phyloP scores from a whole-genome alignment of 2,329 filamentous ascomycete species.

The Colletotrichum kahawae region DNA sequence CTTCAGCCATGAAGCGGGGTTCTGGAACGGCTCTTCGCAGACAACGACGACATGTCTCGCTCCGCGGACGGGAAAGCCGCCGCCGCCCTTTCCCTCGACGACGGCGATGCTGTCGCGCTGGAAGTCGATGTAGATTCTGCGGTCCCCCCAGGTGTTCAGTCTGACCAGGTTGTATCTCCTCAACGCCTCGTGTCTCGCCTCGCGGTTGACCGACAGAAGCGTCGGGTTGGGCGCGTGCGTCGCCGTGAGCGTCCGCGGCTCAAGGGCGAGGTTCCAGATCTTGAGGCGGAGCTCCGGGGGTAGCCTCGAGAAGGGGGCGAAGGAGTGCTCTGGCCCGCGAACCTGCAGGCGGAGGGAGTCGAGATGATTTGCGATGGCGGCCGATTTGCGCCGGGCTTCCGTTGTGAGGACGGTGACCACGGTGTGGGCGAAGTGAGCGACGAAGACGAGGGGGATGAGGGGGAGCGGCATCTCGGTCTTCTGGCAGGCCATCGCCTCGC shows the following conservation, averaged over 20 bases:
- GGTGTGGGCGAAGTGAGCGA: slow-evolving; percentile 18
- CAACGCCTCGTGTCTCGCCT: slow-evolving; percentile 10
- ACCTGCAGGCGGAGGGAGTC: slow-evolving; percentile 12
- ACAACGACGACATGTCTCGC: slow-evolving; percentile 11
- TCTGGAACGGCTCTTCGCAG: slow-evolving; percentile 16
- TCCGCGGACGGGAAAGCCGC: slow-evolving; percentile 15
- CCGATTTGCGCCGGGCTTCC: slow-evolving; percentile 9
- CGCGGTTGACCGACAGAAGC: slow-evolving; percentile 4
- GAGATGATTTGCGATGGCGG: not conserved
- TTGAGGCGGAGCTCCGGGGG: slow-evolving; percentile 16
- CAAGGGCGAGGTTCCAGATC: slow-evolving; percentile 18
- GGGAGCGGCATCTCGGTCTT: slow-evolving; percentile 11
- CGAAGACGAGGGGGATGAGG: slow-evolving; percentile 13
- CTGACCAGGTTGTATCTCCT: slow-evolving; percentile 3
- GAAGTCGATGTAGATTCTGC: slow-evolving; percentile 15
- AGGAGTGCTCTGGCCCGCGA: slow-evolving; percentile 13
- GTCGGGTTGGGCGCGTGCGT: slow-evolving; percentile 12
- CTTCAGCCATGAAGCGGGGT: slow-evolving; percentile 10
- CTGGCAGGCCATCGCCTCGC: not conserved
- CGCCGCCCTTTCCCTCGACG: slow-evolving; percentile 16
- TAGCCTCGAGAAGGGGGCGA: not conserved
- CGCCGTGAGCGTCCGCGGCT: slow-evolving; percentile 6
- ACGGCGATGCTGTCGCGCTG: slow-evolving; percentile 1
- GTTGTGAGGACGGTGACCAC: not conserved
- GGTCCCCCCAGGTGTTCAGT: slow-evolving; percentile 18